Evolutionary conservation across 1,284 basidiomycete genomes (phyloP), one percentile per base, ranked within the genome.

Genomic region (Tilletia setariae): DNA sequence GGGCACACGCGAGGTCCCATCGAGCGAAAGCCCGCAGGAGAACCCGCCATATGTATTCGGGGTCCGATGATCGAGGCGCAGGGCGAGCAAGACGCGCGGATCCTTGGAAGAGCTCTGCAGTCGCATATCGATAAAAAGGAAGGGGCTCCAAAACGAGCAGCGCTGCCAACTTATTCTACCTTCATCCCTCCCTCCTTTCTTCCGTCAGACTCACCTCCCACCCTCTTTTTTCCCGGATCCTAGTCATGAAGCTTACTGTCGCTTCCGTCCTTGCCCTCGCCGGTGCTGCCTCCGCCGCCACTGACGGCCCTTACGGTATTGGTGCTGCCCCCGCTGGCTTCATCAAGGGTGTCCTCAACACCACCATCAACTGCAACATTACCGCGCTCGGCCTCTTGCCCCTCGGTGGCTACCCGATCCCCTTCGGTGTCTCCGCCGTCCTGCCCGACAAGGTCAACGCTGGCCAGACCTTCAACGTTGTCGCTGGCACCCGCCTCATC

Each of bases 281-380:
- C 30, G 56, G 56, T 15, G 51, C 51, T 23, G 56, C 56, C 28
- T 25, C 32, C 56, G 51, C 25, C 56, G 13, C 11, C 13, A 61
- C 56, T 21, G 56, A 61, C 15, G 56, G 56, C 15, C 56, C 56
- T 15, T 61, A 61, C 56, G 16, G 16, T 16, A 25, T 61, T 30
- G 56, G 56, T 40, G 23, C 32, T 21, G 56, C 56, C 25, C 56
- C 56, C 30, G 56, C 30, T n/a, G 56, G 30, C 30, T 32, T 61
- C 30, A 32, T 32, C 25, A 61, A 61, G 28, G 30, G 56, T 61
- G 25, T 61, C 25, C 56, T 61, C 56, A 61, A 61, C 56, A 61
- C 56, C 56, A 61, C 56, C 56, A 25, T 61, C 30, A 8, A 2
- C 15, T 61, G 56, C 56, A 32, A 61, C 28, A 32, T 61, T 4